A percentile compares a stretch with the other conserved stretches of the same genome.
These are phyloP conservation scores for Bocquillonia castaneifolia DNA, from an alignment of 441 rosid species.

Conservation along the genomic window DNA sequence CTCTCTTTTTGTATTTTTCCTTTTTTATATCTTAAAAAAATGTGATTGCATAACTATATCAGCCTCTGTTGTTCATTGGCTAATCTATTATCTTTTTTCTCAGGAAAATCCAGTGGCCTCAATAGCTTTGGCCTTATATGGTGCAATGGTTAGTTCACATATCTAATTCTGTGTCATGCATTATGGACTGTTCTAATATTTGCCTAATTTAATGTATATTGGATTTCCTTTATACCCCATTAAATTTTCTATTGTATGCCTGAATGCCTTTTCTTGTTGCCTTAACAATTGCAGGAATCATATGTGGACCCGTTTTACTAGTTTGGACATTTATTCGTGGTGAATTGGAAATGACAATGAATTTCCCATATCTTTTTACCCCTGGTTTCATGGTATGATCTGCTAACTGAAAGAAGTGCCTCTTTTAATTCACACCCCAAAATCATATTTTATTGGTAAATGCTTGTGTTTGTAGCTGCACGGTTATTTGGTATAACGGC, in stretches of 20 bases:
- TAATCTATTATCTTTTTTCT: conserved; percentile 17
- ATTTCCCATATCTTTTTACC: conserved; percentile 60
- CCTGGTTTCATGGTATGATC: conserved; percentile 76
- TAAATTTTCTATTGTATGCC: conserved; percentile 1
- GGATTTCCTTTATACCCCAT: not conserved
- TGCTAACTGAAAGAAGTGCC: conserved; percentile 11
- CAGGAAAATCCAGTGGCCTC: conserved; percentile 94
- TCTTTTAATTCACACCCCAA: not conserved
- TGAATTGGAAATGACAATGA: conserved; percentile 52
- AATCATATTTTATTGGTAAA: no score
- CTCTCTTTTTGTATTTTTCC: conserved; percentile 1
- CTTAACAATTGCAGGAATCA: conserved; percentile 48
- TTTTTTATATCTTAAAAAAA: conserved; percentile 12
- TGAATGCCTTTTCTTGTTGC: conserved; percentile 15
- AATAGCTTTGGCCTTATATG: conserved; percentile 98
- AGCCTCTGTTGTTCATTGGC: conserved; percentile 11
- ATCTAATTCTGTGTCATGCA: conserved; percentile 8
- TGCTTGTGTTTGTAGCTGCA: not conserved
- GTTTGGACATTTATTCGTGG: conserved; percentile 77
- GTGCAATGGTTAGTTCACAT: conserved; percentile 71
- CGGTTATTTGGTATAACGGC: not conserved
- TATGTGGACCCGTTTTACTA: conserved; percentile 79
- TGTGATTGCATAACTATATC: conserved; percentile 11
- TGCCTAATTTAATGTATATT: not conserved
- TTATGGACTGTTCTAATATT: not conserved